Conservation (phyloP, 768 basidiomycete genomes). For the Pholiota conissans region DNA sequence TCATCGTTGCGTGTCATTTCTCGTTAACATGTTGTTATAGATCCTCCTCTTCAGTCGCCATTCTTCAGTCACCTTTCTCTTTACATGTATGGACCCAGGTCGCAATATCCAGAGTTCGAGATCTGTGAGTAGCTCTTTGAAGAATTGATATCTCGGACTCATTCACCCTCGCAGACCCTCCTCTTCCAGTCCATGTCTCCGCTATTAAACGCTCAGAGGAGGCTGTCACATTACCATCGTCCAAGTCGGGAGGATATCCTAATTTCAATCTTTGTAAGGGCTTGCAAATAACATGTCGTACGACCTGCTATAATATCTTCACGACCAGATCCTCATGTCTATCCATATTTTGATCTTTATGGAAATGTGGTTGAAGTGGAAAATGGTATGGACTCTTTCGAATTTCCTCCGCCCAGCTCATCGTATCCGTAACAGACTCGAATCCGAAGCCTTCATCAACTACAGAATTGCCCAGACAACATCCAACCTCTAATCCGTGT, state of each 20-base stretch:
- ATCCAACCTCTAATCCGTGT: constrained; percentile 5
- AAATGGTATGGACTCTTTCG: background rate
- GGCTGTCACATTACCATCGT: no score
- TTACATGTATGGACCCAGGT: constrained; percentile 6
- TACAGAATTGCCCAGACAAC: background rate
- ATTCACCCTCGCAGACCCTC: background rate
- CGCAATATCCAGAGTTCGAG: constrained; percentile 20
- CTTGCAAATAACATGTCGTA: background rate
- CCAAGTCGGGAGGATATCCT: no score
- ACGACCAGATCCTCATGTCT: constrained; percentile 30
- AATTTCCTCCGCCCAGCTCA: background rate
- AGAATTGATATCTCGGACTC: background rate
- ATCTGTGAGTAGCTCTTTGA: constrained; percentile 14
- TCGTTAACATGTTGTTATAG: background rate
- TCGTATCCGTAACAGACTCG: background rate
- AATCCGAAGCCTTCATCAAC: background rate
- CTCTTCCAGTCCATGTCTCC: background rate
- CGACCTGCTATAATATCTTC: background rate
- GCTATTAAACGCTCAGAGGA: background rate
- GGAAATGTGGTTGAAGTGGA: background rate
- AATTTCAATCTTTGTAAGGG: constrained; percentile 2
- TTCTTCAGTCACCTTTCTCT: constrained; percentile 11
- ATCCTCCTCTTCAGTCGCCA: constrained; percentile 13
- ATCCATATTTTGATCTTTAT: constrained; percentile 35
- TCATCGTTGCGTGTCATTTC: background rate